A percentile compares a stretch with the other conserved stretches of the same genome.
Conservation (phyloP, 2,329 filamentous ascomycete species). For the Penicillium paneum region DNA sequence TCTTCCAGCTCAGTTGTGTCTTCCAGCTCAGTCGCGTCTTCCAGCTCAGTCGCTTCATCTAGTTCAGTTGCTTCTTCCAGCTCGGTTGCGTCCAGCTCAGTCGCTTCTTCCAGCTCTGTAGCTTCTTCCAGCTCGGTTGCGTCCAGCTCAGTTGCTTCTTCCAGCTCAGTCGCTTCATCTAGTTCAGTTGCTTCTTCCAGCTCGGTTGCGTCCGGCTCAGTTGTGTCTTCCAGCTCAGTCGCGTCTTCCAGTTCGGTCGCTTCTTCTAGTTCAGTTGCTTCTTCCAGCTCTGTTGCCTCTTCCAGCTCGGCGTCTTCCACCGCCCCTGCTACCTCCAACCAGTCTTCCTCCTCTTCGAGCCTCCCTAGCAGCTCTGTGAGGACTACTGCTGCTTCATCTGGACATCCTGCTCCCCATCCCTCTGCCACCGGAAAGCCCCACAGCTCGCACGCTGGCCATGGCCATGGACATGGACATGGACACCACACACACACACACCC, state of each 20-base stretch:
- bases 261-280: not conserved
- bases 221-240: not conserved
- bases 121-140: not conserved
- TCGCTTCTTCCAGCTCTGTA: not conserved
- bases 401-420: not conserved
- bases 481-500: not conserved
- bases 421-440: constrained; percentile 4
- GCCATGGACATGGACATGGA: not conserved
- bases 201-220: not conserved
- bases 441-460: constrained; percentile 2
- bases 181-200: not conserved
- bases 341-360: constrained; percentile 2
- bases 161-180: not conserved
- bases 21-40: constrained; percentile 4
- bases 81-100: not conserved
- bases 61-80: constrained; percentile 7
- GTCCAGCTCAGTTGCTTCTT: not conserved
- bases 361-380: constrained; percentile 3
- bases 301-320: not conserved
- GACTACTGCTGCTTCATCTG: constrained; percentile 1
- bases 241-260: not conserved
- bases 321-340: not conserved
- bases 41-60: not conserved
- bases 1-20: not conserved
- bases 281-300: not conserved